Evolutionary conservation across 208 protist genomes (phyloP).

Genomic region (Polymyxa betae): DNA sequence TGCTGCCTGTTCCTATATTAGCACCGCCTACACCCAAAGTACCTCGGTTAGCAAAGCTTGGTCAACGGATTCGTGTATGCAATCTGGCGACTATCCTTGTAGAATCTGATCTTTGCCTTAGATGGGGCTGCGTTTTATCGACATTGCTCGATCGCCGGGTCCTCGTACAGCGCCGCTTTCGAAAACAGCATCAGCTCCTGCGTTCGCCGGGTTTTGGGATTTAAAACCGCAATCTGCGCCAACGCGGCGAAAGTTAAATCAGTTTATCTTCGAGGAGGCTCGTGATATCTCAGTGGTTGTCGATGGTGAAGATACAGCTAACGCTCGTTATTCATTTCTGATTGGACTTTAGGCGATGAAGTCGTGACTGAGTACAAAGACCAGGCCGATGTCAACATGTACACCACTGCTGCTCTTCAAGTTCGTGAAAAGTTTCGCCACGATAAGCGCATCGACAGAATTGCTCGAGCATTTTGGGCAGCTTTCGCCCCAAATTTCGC

Average conservation of each 20-base stretch:
- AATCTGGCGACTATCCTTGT: neutral
- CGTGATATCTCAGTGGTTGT: neutral
- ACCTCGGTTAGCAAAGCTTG: neutral
- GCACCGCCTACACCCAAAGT: neutral
- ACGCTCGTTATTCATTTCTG: neutral
- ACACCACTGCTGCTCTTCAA: neutral
- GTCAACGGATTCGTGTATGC: neutral
- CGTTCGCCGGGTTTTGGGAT: conserved; percentile 40
- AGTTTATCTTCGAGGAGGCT: conserved; percentile 38
- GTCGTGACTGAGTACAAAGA: conserved; percentile 4
- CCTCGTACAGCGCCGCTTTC: conserved; percentile 8
- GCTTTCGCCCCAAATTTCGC: neutral
- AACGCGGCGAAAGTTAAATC: neutral
- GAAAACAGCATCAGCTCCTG: neutral
- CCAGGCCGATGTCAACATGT: conserved; percentile 48
- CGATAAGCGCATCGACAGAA: neutral
- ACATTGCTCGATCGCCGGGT: neutral
- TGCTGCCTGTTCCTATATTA: neutral
- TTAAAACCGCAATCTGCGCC: neutral
- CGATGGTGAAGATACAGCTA: neutral
- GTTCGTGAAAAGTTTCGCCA: conserved; percentile 22
- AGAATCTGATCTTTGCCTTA: neutral
- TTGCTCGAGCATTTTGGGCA: neutral
- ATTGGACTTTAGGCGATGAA: neutral
- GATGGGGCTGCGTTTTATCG: conserved; percentile 33